phyloP scores from a whole-genome alignment of 73 alveolate species.

The Paramecium biaurelia region DNA sequence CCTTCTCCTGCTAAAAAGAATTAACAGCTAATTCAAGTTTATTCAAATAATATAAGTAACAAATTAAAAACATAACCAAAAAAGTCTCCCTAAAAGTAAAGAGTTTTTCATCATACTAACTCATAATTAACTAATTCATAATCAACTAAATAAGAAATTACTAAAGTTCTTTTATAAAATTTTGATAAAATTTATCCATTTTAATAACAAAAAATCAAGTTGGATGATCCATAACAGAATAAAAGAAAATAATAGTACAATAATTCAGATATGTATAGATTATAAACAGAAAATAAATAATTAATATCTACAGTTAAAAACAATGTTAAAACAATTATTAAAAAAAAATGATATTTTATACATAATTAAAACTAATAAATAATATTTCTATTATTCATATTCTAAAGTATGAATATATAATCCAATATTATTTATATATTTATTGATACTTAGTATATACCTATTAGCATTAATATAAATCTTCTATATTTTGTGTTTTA shows the following conservation, averaged over 20 bases:
- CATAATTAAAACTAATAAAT: too few relatives aligned
- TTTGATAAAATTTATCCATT: background rate
- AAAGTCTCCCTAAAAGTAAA: background rate
- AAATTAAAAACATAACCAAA: background rate
- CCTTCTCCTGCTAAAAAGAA: background rate
- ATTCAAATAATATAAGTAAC: background rate
- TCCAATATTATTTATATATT: too few relatives aligned
- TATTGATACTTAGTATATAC: too few relatives aligned
- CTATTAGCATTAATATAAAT: too few relatives aligned
- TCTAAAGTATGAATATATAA: too few relatives aligned
- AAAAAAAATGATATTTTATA: background rate
- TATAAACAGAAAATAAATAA: background rate
- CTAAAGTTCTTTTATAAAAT: background rate
- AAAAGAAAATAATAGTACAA: background rate
- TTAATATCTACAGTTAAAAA: background rate
- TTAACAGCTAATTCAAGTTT: background rate
- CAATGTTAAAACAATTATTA: background rate
- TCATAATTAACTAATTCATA: background rate
- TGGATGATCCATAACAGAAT: background rate
- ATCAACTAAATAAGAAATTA: background rate
- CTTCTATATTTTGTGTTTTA: too few relatives aligned
- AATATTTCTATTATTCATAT: too few relatives aligned
- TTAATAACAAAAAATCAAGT: background rate
- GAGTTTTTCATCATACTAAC: background rate
- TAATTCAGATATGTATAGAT: background rate